phyloP scores from a whole-genome alignment of 2,329 filamentous ascomycete genomes.

The Diaporthe nobilis region DNA sequence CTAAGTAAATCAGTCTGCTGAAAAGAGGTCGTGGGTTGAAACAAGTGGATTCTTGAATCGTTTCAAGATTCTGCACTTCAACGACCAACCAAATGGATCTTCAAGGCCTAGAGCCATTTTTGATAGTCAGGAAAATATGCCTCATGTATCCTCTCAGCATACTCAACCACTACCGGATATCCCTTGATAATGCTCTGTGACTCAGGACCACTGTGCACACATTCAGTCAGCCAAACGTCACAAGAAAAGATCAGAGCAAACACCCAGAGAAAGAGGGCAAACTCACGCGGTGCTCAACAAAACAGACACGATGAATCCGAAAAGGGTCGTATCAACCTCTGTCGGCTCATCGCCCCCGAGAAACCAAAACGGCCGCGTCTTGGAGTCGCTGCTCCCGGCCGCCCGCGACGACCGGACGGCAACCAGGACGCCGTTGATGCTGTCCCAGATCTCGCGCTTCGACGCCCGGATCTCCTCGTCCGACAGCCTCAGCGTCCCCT shows the following conservation, averaged over 20 bases:
- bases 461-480: slow-evolving; percentile 63
- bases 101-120: slow-evolving; percentile 48
- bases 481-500: slow-evolving; percentile 68
- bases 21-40: not conserved
- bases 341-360: slow-evolving; percentile 67
- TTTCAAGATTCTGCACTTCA: not conserved
- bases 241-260: not conserved
- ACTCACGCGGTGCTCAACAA: slow-evolving; percentile 69
- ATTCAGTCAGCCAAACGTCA: slow-evolving; percentile 27
- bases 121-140: slow-evolving; percentile 72
- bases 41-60: not conserved
- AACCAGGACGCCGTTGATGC: slow-evolving; percentile 60
- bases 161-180: slow-evolving; percentile 66
- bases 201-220: slow-evolving; percentile 58
- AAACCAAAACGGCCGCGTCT: slow-evolving; percentile 66
- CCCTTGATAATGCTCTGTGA: slow-evolving; percentile 59
- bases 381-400: not conserved
- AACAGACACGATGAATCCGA: slow-evolving; percentile 68
- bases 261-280: not conserved
- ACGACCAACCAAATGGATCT: not conserved
- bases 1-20: accelerated
- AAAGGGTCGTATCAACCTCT: slow-evolving; percentile 70
- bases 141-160: slow-evolving; percentile 69
- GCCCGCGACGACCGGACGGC: slow-evolving; percentile 36
- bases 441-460: slow-evolving; percentile 67